phyloP scores from a whole-genome alignment of 805 yeast species.

The Lipomyces lipofer region DNA sequence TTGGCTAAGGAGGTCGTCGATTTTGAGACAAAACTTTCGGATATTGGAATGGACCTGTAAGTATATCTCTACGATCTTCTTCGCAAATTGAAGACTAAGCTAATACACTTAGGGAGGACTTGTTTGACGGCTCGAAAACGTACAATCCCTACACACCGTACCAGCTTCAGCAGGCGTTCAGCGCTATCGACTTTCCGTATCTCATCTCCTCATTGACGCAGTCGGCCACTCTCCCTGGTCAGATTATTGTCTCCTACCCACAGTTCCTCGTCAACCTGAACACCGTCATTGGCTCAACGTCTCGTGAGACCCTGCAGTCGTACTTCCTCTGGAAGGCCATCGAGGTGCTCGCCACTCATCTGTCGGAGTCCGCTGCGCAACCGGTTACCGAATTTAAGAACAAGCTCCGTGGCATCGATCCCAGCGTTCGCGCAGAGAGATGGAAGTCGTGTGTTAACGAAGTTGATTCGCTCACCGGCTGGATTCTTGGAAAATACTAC shows the following conservation, averaged over 20 bases:
- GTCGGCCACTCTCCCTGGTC: conserved; percentile 12
- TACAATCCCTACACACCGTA: conserved; percentile 26
- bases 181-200: conserved; percentile 18
- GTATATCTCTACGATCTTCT: not conserved
- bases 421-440: conserved; percentile 28
- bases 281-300: conserved; percentile 15
- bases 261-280: conserved; percentile 23
- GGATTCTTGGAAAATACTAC: conserved; percentile 31
- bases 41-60: conserved; percentile 25
- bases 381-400: conserved; percentile 29
- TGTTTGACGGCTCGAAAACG: conserved; percentile 26
- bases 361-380: conserved; percentile 15
- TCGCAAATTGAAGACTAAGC: not conserved
- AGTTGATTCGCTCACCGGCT: conserved; percentile 30
- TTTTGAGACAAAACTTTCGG: conserved; percentile 23
- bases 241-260: conserved; percentile 28
- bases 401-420: conserved; percentile 24
- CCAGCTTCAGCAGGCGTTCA: conserved; percentile 21
- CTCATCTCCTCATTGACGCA: conserved; percentile 20
- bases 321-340: conserved; percentile 31
- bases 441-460: conserved; percentile 31
- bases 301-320: conserved; percentile 30
- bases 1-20: conserved; percentile 28
- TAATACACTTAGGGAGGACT: conserved; percentile 19
- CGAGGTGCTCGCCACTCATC: conserved; percentile 27